Percentiles rank a stretch among this genome's conserved stretches.
phyloP scores from a whole-genome alignment of 2,329 filamentous ascomycete genomes.

The Colletotrichum orchidophilum region DNA sequence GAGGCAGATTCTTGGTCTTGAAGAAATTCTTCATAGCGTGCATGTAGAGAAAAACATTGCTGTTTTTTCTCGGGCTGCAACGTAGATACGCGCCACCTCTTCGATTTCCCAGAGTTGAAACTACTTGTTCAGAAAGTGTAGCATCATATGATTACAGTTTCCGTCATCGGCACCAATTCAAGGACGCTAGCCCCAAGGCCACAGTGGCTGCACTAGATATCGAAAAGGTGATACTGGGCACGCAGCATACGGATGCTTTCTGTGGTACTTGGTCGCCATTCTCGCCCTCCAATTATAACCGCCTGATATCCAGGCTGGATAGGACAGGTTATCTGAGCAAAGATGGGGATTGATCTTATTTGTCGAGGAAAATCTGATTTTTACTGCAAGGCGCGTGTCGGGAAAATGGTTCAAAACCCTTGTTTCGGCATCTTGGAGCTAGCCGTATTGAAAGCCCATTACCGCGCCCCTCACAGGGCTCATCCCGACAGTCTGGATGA shows the following conservation, averaged over 20 bases:
- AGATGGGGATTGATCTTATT: neutral
- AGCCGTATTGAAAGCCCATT: neutral
- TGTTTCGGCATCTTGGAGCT: too few relatives aligned
- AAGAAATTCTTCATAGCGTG: too few relatives aligned
- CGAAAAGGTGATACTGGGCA: neutral
- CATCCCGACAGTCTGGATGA: neutral
- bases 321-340: too few relatives aligned
- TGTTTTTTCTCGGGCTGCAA: too few relatives aligned
- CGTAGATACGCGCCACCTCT: neutral
- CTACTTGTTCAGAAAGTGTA: neutral
- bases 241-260: neutral
- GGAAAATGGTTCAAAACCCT: too few relatives aligned
- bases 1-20: too few relatives aligned
- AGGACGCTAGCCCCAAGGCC: neutral
- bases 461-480: neutral
- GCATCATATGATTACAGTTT: neutral
- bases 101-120: neutral
- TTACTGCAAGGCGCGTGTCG: neutral
- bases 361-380: neutral
- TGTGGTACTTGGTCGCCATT: neutral
- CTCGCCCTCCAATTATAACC: too few relatives aligned
- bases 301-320: too few relatives aligned
- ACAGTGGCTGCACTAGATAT: neutral
- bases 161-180: neutral
- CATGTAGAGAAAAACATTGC: too few relatives aligned